phyloP scores from a whole-genome alignment of 1,284 basidiomycete species.

The Cutaneotrichosporon arboriforme region DNA sequence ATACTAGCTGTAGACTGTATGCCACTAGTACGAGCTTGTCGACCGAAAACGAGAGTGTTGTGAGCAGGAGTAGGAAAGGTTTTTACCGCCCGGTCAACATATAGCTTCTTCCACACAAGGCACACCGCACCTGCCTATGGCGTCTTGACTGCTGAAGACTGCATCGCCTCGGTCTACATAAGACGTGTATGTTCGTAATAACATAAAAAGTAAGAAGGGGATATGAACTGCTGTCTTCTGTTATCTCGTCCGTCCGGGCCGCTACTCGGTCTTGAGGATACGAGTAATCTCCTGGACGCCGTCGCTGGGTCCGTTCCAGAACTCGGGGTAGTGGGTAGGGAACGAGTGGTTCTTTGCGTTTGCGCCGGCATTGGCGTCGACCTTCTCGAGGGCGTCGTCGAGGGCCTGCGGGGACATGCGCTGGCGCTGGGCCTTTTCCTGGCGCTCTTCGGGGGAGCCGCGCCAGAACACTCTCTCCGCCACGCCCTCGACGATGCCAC shows the following conservation, averaged over 20 bases:
- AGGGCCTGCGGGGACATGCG: conserved; percentile 1
- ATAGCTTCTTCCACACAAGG: too few species aligned
- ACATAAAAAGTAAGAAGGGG: too few species aligned
- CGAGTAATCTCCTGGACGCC: conserved; percentile 36
- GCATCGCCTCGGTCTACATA: too few species aligned
- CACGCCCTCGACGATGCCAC: conserved; percentile 60
- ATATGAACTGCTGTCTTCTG: too few species aligned
- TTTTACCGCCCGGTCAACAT: too few species aligned
- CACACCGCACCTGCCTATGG: too few species aligned
- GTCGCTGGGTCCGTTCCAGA: conserved; percentile 42
- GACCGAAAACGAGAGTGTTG: too few species aligned
- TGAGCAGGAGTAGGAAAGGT: too few species aligned
- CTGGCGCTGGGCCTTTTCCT: background rate
- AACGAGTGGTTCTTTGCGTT: background rate
- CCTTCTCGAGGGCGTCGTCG: conserved; percentile 5
- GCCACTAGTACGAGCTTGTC: background rate
- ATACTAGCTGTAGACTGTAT: conserved; percentile 5
- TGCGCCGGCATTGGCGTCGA: conserved; percentile 2
- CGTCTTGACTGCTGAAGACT: too few species aligned
- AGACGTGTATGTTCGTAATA: too few species aligned
- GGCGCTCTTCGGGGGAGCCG: conserved; percentile 58
- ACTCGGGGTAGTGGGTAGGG: conserved; percentile 16
- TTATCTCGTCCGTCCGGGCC: too few species aligned
- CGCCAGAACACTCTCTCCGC: conserved; percentile 71
- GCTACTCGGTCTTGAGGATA: conserved; percentile 32